phyloP scores from a whole-genome alignment of 177 flowering plant species.

The Vitis hybrid region DNA sequence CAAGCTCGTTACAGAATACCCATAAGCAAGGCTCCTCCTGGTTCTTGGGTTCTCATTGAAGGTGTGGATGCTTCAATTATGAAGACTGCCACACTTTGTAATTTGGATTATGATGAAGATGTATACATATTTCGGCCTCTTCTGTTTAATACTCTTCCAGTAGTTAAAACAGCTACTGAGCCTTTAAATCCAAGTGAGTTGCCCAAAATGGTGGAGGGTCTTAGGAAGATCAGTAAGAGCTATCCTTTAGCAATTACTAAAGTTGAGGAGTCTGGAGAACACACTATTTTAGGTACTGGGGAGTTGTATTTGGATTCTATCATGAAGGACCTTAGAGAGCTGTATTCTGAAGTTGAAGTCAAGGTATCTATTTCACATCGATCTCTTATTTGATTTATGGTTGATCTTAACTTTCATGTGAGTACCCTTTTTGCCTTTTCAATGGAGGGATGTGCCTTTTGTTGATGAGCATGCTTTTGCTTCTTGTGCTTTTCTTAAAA shows the following conservation, averaged over 20 bases:
- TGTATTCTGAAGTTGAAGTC: slow-evolving; percentile 98
- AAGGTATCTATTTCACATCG: slow-evolving; percentile 48
- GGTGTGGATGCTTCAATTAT: slow-evolving; percentile 99
- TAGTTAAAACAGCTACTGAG: slow-evolving; percentile 97
- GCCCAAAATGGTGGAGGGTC: slow-evolving; percentile 99
- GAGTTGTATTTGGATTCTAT: slow-evolving; percentile 96
- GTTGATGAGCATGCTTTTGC: slow-evolving; percentile 1
- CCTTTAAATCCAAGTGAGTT: slow-evolving; percentile 98
- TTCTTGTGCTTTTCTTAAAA: slow-evolving; percentile 2
- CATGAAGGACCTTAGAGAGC: slow-evolving; percentile 98
- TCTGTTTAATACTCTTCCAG: slow-evolving; percentile 91
- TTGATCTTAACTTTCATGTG: too few species aligned
- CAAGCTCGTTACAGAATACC: slow-evolving; percentile 97
- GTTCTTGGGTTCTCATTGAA: slow-evolving; percentile 99
- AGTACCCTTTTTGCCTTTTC: neutral
- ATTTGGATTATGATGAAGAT: slow-evolving; percentile 77
- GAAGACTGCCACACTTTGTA: slow-evolving; percentile 99
- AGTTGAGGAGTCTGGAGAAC: slow-evolving; percentile 99
- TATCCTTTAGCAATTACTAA: slow-evolving; percentile 96
- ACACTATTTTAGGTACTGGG: slow-evolving; percentile 93
- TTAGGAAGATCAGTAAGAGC: slow-evolving; percentile 95
- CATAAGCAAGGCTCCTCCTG: slow-evolving; percentile 93
- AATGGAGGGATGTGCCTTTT: neutral
- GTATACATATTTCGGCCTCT: slow-evolving; percentile 93
- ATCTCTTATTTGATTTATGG: neutral